A percentile compares a stretch with the other conserved stretches of the same genome.
Evolutionary conservation across 2,329 filamentous ascomycete genomes (phyloP).

Genomic region (Talaromyces sp.): DNA sequence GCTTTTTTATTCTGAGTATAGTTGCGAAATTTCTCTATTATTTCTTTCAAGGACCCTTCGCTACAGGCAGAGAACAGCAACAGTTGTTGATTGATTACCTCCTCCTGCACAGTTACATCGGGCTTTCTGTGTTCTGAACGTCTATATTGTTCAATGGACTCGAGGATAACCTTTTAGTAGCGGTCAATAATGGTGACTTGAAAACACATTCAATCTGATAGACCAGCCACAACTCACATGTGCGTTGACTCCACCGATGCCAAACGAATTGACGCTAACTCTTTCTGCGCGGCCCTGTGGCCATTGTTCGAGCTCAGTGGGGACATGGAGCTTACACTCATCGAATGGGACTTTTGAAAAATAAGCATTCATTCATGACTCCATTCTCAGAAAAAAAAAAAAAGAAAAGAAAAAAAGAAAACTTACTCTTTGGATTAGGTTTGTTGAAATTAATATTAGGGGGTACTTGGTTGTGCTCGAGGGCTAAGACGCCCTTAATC

Average conservation of each 20-base stretch:
- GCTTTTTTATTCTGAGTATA: constrained; percentile 23
- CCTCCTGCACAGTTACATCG: no score
- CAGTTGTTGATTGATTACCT: not conserved
- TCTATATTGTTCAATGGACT: no score
- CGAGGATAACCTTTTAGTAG: no score
- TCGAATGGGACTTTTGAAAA: constrained; percentile 3
- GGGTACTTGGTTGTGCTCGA: constrained; percentile 20
- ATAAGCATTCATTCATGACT: no score
- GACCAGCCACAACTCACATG: constrained; percentile 13
- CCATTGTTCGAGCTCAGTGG: constrained; percentile 17
- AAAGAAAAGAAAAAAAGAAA: no score
- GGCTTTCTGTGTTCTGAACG: no score
- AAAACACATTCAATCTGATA: no score
- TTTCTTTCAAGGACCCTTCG: constrained; percentile 22
- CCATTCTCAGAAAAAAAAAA: no score
- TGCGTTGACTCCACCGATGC: constrained; percentile 23
- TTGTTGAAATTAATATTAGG: constrained; percentile 26
- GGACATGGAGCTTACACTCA: constrained; percentile 9
- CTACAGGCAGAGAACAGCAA: constrained; percentile 27
- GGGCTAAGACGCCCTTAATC: constrained; percentile 22
- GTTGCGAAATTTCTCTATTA: constrained; percentile 14
- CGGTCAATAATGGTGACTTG: no score
- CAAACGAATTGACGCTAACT: constrained; percentile 23
- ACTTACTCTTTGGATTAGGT: constrained; percentile 1
- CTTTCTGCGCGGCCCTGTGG: constrained; percentile 8